Conservation (phyloP, 257 asterid genomes). For the Penstemon davidsonii region DNA sequence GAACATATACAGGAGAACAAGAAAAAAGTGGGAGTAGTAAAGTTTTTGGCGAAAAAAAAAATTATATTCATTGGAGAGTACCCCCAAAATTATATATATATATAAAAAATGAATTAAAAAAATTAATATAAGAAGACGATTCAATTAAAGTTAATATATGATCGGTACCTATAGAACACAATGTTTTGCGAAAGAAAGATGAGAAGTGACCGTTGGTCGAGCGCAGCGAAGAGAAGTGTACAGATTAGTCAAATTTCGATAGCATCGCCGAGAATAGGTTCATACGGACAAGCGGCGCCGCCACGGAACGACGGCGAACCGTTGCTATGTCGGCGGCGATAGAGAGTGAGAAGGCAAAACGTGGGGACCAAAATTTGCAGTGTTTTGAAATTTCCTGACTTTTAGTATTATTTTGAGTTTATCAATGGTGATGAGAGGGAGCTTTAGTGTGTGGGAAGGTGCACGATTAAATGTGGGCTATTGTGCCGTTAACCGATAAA, state of each 20-base stretch:
- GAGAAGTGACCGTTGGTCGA: conserved; percentile 16
- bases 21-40: neutral
- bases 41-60: neutral
- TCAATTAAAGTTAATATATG: neutral
- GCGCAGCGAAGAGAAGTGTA: conserved; percentile 13
- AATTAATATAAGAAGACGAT: neutral
- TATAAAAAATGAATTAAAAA: neutral
- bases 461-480: conserved; percentile 14
- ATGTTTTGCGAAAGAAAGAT: conserved; percentile 10
- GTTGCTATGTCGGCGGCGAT: conserved; percentile 38
- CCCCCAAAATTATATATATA: neutral
- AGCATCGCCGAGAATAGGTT: neutral
- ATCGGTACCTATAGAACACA: conserved; percentile 18
- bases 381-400: neutral
- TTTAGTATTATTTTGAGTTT: conserved; percentile 26
- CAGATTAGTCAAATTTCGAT: conserved; percentile 11
- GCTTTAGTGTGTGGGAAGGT: conserved; percentile 24
- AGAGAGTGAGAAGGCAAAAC: conserved; percentile 26
- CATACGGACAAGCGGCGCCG: conserved; percentile 29
- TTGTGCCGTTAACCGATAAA: conserved; percentile 18
- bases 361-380: conserved; percentile 19
- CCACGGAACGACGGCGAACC: conserved; percentile 46
- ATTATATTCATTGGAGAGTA: conserved; percentile 17
- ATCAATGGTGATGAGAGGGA: conserved; percentile 3
- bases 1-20: neutral